These are phyloP conservation scores for Athelia psychrophila DNA, from an alignment of 1,284 basidiomycete genomes.

Conservation along the genomic window DNA sequence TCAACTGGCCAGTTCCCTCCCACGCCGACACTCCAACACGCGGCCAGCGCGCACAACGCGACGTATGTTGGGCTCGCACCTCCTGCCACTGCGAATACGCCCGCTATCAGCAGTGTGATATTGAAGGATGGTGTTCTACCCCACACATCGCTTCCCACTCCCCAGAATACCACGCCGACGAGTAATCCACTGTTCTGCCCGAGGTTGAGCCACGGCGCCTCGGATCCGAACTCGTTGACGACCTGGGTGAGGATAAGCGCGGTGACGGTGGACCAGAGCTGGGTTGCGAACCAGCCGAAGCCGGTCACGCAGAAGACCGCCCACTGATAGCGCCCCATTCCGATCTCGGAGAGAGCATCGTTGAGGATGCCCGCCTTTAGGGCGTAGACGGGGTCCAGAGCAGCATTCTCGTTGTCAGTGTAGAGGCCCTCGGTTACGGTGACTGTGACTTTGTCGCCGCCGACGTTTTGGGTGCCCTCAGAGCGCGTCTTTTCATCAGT, in stretches of 20 bases:
- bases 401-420: constrained; percentile 28
- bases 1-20: constrained; percentile 79
- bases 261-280: constrained; percentile 36
- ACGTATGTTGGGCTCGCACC: constrained; percentile 55
- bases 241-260: constrained; percentile 56
- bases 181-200: constrained; percentile 59
- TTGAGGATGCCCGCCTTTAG: constrained; percentile 63
- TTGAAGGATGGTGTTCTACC: constrained; percentile 67
- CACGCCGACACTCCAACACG: constrained; percentile 61
- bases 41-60: constrained; percentile 50
- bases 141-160: constrained; percentile 59
- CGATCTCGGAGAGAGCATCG: constrained; percentile 65
- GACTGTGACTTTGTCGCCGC: too few species aligned
- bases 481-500: too few species aligned
- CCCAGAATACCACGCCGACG: constrained; percentile 67
- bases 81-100: constrained; percentile 62
- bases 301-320: constrained; percentile 54
- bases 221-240: constrained; percentile 49
- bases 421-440: constrained; percentile 38
- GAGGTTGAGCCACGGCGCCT: constrained; percentile 52
- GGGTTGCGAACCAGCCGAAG: constrained; percentile 70
- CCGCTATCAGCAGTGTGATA: constrained; percentile 68
- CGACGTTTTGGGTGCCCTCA: too few species aligned
- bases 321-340: constrained; percentile 73
- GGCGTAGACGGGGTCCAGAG: constrained; percentile 60